Evolutionary conservation across 805 yeast genomes (phyloP).

Genomic region (Saturnispora zaruensis): DNA sequence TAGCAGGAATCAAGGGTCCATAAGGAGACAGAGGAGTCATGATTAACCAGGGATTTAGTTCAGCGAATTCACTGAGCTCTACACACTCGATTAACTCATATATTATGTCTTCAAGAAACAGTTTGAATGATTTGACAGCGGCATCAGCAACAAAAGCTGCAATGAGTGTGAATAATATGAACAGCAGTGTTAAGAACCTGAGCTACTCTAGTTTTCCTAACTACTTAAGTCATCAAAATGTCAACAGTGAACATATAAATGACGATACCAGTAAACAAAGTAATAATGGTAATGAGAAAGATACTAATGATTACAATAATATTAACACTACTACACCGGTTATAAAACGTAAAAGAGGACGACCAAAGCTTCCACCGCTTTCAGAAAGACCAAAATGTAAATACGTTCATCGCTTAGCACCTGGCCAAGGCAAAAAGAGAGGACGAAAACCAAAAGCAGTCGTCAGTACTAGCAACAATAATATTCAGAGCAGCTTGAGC

Average conservation of each 20-base stretch:
- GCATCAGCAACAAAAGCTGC: neutral
- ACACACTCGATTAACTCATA: neutral
- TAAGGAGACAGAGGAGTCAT: neutral
- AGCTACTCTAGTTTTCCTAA: neutral
- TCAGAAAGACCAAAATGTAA: slow-evolving; percentile 21
- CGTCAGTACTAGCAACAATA: neutral
- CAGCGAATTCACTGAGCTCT: neutral
- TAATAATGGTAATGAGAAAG: neutral
- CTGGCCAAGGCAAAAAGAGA: slow-evolving; percentile 14
- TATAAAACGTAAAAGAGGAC: slow-evolving; percentile 22
- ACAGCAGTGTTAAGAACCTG: neutral
- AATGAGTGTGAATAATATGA: neutral
- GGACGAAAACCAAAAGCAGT: slow-evolving; percentile 11
- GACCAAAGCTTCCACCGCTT: slow-evolving; percentile 25
- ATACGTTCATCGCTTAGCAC: slow-evolving; percentile 13
- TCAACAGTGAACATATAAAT: neutral
- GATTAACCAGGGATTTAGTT: neutral
- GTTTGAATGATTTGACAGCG: neutral
- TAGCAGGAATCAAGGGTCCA: neutral
- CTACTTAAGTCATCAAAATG: neutral
- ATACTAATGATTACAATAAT: neutral
- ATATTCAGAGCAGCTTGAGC: slow-evolving; percentile 1
- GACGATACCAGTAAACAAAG: neutral
- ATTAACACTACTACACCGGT: neutral
- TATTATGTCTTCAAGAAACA: neutral